Conservation (phyloP, 768 basidiomycete species). For the Naematelia encephala region DNA sequence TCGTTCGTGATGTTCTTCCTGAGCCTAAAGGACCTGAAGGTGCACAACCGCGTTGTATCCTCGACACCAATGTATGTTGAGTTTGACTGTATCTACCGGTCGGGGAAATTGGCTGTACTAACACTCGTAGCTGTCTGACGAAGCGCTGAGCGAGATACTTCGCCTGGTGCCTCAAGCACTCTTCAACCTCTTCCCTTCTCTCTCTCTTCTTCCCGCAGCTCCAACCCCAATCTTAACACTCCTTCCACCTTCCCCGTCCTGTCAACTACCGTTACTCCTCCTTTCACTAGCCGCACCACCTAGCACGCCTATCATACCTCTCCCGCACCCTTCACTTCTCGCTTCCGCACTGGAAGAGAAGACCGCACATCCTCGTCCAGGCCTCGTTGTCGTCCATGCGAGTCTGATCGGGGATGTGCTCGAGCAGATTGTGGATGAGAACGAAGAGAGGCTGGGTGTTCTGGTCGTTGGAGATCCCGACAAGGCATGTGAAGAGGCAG, state of each 20-base stretch:
- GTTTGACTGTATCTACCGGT: constrained; percentile 4
- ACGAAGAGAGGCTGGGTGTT: constrained; percentile 60
- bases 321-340: constrained; percentile 64
- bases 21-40: constrained; percentile 10
- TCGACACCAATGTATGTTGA: constrained; percentile 25
- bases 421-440: constrained; percentile 65
- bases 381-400: constrained; percentile 28
- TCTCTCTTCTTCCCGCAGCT: constrained; percentile 60
- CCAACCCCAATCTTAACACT: constrained; percentile 62
- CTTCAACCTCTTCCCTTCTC: constrained; percentile 67
- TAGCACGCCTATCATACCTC: constrained; percentile 44
- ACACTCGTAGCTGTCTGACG: constrained; percentile 53
- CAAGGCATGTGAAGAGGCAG: constrained; percentile 55
- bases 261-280: constrained; percentile 53
- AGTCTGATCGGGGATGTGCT: constrained; percentile 54
- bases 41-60: constrained; percentile 25
- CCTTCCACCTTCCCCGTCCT: constrained; percentile 55
- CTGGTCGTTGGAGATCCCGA: constrained; percentile 65
- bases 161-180: constrained; percentile 29
- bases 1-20: constrained; percentile 30
- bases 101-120: not conserved
- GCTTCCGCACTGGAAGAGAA: constrained; percentile 52
- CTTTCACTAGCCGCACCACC: constrained; percentile 29
- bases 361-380: constrained; percentile 26
- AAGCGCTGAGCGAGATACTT: constrained; percentile 25